A percentile compares a stretch with the other conserved stretches of the same genome.
These are phyloP conservation scores for Grosmannia clavigera DNA, from an alignment of 2,329 filamentous ascomycete genomes.

Conservation along the genomic window DNA sequence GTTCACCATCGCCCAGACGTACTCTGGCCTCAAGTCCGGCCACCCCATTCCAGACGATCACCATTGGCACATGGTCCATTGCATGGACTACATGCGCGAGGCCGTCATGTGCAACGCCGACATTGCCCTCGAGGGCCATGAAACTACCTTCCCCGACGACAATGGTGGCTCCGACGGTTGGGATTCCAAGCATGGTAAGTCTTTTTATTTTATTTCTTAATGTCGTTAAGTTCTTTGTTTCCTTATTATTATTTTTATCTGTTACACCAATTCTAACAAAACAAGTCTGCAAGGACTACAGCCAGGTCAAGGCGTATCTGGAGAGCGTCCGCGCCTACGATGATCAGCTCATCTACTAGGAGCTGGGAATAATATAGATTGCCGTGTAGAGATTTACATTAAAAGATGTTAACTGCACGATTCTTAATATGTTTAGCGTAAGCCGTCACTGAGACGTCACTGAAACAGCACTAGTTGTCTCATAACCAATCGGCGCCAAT, in stretches of 20 bases:
- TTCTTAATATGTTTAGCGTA: background rate
- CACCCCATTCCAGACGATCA: constrained; percentile 28
- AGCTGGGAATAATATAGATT: background rate
- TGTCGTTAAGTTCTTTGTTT: background rate
- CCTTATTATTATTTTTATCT: background rate
- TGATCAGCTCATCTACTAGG: constrained; percentile 29
- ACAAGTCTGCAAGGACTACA: constrained; percentile 30
- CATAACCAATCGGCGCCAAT: background rate
- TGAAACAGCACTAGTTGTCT: background rate
- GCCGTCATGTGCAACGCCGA: constrained; percentile 33
- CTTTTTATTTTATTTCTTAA: background rate
- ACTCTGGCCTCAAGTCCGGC: constrained; percentile 27
- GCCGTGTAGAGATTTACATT: background rate
- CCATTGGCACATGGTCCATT: constrained; percentile 36
- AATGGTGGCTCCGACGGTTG: constrained; percentile 33
- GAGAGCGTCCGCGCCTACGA: constrained; percentile 32
- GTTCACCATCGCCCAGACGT: constrained; percentile 28
- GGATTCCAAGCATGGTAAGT: constrained; percentile 31
- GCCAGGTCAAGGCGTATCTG: constrained; percentile 27
- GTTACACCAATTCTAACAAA: background rate
- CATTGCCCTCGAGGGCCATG: constrained; percentile 31
- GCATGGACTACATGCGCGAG: constrained; percentile 35
- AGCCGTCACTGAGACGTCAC: background rate
- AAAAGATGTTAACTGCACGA: background rate
- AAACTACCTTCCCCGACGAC: constrained; percentile 33